Conservation (phyloP, 2,329 filamentous ascomycete species). For the Zymoseptoria ardabiliae region DNA sequence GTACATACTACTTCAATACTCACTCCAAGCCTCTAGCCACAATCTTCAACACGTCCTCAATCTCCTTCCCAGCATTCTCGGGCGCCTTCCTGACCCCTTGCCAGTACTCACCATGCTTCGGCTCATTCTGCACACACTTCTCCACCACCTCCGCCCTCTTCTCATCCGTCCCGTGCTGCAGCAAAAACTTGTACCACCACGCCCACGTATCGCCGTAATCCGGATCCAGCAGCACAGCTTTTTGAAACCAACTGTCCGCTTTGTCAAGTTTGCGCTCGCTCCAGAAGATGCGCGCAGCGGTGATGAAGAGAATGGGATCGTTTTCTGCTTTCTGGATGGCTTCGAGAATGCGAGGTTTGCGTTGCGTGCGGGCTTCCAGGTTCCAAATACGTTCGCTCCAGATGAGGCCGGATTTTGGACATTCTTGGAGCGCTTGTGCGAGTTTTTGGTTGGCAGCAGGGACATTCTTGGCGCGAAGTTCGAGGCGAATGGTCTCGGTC, state of each 20-base stretch:
- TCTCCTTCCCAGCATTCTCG: constrained; percentile 63
- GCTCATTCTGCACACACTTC: constrained; percentile 77
- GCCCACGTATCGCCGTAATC: constrained; percentile 92
- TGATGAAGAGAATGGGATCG: constrained; percentile 80
- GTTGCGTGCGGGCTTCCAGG: constrained; percentile 82
- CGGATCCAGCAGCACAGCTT: constrained; percentile 78
- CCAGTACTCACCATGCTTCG: constrained; percentile 89
- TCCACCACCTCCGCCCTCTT: constrained; percentile 77
- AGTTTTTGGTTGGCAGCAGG: constrained; percentile 84
- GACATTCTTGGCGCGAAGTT: constrained; percentile 76
- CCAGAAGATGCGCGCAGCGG: constrained; percentile 95
- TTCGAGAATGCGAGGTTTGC: constrained; percentile 83
- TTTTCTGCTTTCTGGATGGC: constrained; percentile 97
- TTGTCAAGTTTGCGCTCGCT: constrained; percentile 85
- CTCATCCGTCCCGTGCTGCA: constrained; percentile 89
- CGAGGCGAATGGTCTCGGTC: constrained; percentile 88
- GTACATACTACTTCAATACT: constrained; percentile 1
- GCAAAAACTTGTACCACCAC: constrained; percentile 92
- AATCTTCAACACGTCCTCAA: constrained; percentile 75
- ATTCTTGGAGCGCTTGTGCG: constrained; percentile 86
- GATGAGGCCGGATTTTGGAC: constrained; percentile 76
- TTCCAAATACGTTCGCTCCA: constrained; percentile 96
- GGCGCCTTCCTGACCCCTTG: constrained; percentile 80
- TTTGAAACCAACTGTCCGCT: constrained; percentile 95
- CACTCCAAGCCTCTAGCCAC: constrained; percentile 56